Evolutionary conservation across 2,329 filamentous ascomycete species (phyloP).

Genomic region (Pyrenophora teres): DNA sequence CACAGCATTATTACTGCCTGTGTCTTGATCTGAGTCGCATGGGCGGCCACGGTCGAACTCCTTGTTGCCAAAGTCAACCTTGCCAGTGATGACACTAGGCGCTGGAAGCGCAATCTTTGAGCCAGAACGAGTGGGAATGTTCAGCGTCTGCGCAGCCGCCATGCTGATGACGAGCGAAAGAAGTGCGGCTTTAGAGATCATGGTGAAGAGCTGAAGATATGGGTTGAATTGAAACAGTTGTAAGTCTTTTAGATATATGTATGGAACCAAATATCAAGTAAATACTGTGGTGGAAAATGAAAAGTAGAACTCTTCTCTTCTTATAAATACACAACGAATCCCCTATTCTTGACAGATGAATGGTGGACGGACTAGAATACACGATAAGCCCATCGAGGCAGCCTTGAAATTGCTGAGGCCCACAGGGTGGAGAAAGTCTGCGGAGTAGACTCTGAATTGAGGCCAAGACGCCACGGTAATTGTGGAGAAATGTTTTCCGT

Average conservation of each 20-base stretch:
- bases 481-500: slow-evolving; percentile 14
- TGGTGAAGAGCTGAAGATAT: slow-evolving; percentile 4
- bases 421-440: slow-evolving; percentile 3
- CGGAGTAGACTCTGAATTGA: background rate
- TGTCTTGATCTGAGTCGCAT: slow-evolving; percentile 31
- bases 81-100: slow-evolving; percentile 30
- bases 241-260: slow-evolving; percentile 1
- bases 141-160: slow-evolving; percentile 37
- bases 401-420: slow-evolving; percentile 7
- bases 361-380: slow-evolving; percentile 1
- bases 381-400: background rate
- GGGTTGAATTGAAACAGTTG: background rate
- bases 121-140: slow-evolving; percentile 39
- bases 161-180: slow-evolving; percentile 30
- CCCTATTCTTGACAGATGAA: slow-evolving; percentile 1
- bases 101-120: slow-evolving; percentile 34
- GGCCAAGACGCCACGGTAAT: slow-evolving; percentile 11
- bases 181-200: slow-evolving; percentile 29
- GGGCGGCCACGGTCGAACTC: slow-evolving; percentile 30
- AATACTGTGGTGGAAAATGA: background rate
- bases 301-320: background rate
- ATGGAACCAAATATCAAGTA: background rate
- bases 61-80: slow-evolving; percentile 24
- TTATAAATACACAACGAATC: slow-evolving; percentile 5
- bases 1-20: slow-evolving; percentile 49